Base-by-base conservation (phyloP, 2,329 filamentous ascomycete species). In the Elsinoe arachidis region DNA sequence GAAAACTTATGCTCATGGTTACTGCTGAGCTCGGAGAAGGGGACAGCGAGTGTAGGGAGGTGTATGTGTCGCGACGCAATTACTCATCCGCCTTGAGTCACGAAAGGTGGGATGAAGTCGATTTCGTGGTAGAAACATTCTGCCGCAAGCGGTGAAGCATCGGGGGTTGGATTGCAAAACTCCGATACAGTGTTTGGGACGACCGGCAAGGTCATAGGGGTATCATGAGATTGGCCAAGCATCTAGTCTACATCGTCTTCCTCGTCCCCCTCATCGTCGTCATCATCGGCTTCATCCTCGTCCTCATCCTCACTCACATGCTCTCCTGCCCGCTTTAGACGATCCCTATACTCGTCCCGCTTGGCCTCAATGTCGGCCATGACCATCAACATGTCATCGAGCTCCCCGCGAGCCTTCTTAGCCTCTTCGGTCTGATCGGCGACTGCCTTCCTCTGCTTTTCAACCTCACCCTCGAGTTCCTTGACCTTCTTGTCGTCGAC, bases 1-100 rank as follows among this genome's bases (percentile, higher is more conserved):
- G 87, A 72, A 97, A 97, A 75, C 92, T 83, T 76, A 97, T 92
- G 69, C 87, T 89, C 87, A 91, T 90, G 21, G 9, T 46, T 30
- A 10, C 35, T 12, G 12, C 10, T 15, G 26, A 34, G 46, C 26
- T 30, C 26, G 34, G 23, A 39, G 35, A 3, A 21, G 17, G 39
- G 17, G 2, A 1, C 4, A 39, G 3, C 17, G 7, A 9, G 21
- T 11, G 30, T 9, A 15, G 19, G 12, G 17, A 17, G 30, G 30
- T 35, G 5, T n/a, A 21, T n/a, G 15, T 51, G 41, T 35, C 5
- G 46, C 15, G 46, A 26, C 12, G 12, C 15, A 53, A 39, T 53
- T 38, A 38, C 33, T 53, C 49, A 53, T 53, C 49, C 49, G 19
- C 46, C 34, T 26, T 19, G 15, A 17, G 11, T 51, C 26, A 51